Conservation (phyloP, 2,329 filamentous ascomycete genomes). For the Westerdykella ornata region DNA sequence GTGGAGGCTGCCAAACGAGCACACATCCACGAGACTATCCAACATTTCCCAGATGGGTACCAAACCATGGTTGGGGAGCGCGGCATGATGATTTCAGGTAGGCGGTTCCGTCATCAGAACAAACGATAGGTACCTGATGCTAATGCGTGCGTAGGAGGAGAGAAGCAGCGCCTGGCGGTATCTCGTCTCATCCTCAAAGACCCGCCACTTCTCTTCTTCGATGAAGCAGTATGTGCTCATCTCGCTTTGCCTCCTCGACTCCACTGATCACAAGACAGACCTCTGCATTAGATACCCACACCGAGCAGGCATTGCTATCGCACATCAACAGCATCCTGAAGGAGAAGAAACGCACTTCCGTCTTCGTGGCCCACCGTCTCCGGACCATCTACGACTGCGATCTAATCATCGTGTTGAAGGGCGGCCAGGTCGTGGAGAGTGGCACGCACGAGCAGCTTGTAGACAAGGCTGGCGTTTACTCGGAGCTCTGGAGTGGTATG, state of each 20-base stretch:
- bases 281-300: conserved; percentile 85
- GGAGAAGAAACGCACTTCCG: conserved; percentile 81
- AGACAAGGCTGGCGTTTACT: conserved; percentile 71
- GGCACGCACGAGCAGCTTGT: conserved; percentile 83
- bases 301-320: conserved; percentile 79
- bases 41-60: conserved; percentile 79
- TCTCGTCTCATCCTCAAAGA: conserved; percentile 81
- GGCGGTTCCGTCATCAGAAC: neutral
- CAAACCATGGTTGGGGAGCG: conserved; percentile 86
- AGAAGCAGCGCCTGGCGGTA: conserved; percentile 86
- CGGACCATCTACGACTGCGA: conserved; percentile 90
- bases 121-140: neutral
- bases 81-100: conserved; percentile 86
- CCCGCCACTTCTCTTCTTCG: conserved; percentile 84
- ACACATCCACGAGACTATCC: conserved; percentile 68
- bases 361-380: conserved; percentile 89
- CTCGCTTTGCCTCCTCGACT: neutral
- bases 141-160: conserved; percentile 50
- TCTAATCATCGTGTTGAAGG: conserved; percentile 82
- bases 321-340: conserved; percentile 91
- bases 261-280: conserved; percentile 45
- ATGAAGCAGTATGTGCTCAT: conserved; percentile 61
- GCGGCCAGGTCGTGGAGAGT: conserved; percentile 77
- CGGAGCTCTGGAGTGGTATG: conserved; percentile 83
- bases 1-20: conserved; percentile 72